Evolutionary conservation across 2,329 filamentous ascomycete species (phyloP).

Genomic region (Cercospora canescens): DNA sequence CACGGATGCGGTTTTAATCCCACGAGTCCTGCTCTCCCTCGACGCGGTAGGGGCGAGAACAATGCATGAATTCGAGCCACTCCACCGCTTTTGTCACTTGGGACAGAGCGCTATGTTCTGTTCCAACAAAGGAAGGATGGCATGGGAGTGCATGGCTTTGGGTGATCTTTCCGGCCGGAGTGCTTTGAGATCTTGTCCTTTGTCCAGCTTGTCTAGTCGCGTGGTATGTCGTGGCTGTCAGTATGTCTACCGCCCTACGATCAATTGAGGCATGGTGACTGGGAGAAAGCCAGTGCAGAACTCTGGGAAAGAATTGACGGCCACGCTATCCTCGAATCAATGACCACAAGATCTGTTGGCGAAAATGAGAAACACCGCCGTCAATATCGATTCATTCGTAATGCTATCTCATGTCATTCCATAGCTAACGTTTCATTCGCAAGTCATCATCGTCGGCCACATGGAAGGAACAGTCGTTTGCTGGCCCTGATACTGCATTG

Average conservation of each 20-base stretch:
- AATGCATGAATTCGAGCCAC: background rate
- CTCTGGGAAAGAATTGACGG: background rate
- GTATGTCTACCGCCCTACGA: background rate
- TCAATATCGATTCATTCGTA: background rate
- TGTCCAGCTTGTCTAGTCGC: background rate
- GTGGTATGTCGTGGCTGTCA: background rate
- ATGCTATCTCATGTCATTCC: background rate
- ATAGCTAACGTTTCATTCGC: background rate
- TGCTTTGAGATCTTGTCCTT: background rate
- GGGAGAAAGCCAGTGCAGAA: background rate
- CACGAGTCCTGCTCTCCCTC: background rate
- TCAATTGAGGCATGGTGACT: background rate
- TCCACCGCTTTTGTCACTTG: background rate
- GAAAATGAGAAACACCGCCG: background rate
- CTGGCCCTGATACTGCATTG: background rate
- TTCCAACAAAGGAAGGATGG: background rate
- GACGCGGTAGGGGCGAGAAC: background rate
- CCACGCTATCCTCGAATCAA: background rate
- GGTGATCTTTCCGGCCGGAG: background rate
- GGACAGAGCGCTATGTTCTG: background rate
- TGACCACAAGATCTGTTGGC: background rate
- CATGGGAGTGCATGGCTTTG: background rate
- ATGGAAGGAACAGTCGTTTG: background rate
- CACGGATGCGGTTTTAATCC: background rate
- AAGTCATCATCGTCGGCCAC: background rate